Percentiles rank a stretch among this genome's conserved stretches.
phyloP scores from a whole-genome alignment of 208 protist species.

The Endotrypanum monterogeii region DNA sequence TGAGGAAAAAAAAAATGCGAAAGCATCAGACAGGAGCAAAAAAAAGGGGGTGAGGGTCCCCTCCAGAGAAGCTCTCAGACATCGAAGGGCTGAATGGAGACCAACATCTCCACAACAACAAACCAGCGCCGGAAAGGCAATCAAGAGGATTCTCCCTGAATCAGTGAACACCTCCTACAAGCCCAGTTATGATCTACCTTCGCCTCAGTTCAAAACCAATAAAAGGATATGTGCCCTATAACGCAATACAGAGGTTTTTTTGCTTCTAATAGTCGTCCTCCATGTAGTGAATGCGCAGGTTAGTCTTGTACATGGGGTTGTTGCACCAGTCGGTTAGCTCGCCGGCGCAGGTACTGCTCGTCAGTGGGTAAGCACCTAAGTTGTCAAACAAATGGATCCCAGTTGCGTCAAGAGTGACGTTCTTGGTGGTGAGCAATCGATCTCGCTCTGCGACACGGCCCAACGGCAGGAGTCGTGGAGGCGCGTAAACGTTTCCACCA shows the following conservation, averaged over 20 bases:
- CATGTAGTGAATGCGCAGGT: conserved; percentile 64
- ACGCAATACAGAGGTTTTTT: neutral
- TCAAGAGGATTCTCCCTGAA: neutral
- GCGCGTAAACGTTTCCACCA: conserved; percentile 32
- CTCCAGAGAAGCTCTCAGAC: neutral
- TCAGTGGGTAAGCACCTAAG: conserved; percentile 65
- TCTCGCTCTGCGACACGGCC: conserved; percentile 64
- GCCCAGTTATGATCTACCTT: no score
- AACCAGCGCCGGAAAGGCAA: no score
- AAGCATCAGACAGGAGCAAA: neutral
- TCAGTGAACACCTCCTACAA: no score
- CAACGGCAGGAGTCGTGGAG: conserved; percentile 56
- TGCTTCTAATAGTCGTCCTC: conserved; percentile 34
- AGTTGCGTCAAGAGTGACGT: conserved; percentile 80
- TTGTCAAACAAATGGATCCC: conserved; percentile 57
- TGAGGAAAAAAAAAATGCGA: neutral
- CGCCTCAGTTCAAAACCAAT: no score
- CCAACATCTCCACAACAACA: neutral
- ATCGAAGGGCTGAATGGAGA: neutral
- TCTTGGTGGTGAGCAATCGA: conserved; percentile 74
- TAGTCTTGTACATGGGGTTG: conserved; percentile 77
- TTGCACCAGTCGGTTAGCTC: conserved; percentile 59
- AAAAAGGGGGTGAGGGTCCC: neutral
- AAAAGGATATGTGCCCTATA: no score
- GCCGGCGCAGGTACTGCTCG: conserved; percentile 62